Percentiles rank a stretch among this genome's conserved stretches.
These are phyloP conservation scores for Capronia americana DNA, from an alignment of 2,329 filamentous ascomycete genomes.

Conservation along the genomic window DNA sequence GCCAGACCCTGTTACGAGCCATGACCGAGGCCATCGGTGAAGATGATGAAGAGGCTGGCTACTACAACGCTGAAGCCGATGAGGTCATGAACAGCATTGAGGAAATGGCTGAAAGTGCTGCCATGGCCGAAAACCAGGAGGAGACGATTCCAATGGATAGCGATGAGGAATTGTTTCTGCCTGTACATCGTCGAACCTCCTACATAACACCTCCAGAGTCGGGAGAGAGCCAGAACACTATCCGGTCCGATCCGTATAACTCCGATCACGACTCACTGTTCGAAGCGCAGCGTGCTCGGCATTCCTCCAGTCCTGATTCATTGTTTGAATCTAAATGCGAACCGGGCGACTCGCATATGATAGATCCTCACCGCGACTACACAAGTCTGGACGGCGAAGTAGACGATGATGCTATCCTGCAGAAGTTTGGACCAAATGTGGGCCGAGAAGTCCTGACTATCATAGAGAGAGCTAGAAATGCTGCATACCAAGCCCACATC, in stretches of 20 bases:
- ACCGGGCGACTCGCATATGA: background rate
- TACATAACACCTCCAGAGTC: slow-evolving; percentile 15
- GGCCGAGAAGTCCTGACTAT: slow-evolving; percentile 35
- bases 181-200: slow-evolving; percentile 1
- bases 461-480: slow-evolving; percentile 29
- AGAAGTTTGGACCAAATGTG: slow-evolving; percentile 31
- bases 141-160: slow-evolving; percentile 11
- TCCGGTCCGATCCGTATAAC: slow-evolving; percentile 5
- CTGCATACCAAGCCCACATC: slow-evolving; percentile 36
- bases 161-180: slow-evolving; percentile 29
- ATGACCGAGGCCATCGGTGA: slow-evolving; percentile 34
- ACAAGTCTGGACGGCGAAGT: slow-evolving; percentile 13
- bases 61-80: slow-evolving; percentile 27
- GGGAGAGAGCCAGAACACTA: slow-evolving; percentile 9
- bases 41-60: slow-evolving; percentile 19
- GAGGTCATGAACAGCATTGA: slow-evolving; percentile 39
- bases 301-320: slow-evolving; percentile 37
- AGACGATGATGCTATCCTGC: slow-evolving; percentile 24
- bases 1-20: slow-evolving; percentile 34
- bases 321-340: slow-evolving; percentile 31
- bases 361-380: background rate
- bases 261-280: slow-evolving; percentile 34
- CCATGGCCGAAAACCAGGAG: slow-evolving; percentile 28
- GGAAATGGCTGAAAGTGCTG: slow-evolving; percentile 37
- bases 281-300: slow-evolving; percentile 4